These are phyloP conservation scores for Venturia aucupariae DNA, from an alignment of 2,329 filamentous ascomycete species.

Conservation along the genomic window DNA sequence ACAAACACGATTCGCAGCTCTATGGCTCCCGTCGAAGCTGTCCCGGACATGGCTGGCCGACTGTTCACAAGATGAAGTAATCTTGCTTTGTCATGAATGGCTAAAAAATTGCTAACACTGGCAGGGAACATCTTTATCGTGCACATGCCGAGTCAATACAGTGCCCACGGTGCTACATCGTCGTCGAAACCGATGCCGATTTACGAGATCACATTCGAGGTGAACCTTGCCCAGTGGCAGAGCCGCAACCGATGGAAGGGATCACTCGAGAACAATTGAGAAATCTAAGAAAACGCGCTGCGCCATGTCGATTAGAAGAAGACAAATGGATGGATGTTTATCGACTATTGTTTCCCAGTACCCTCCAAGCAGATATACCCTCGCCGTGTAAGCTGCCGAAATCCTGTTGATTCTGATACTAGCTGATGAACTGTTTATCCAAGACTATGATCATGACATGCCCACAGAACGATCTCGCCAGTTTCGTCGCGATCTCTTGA, in stretches of 20 bases:
- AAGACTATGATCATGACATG: conserved; percentile 28
- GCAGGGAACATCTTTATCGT: conserved; percentile 32
- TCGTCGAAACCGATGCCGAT: conserved; percentile 27
- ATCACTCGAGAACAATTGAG: conserved; percentile 30
- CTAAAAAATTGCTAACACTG: not conserved
- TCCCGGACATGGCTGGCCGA: conserved; percentile 31
- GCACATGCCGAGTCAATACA: conserved; percentile 30
- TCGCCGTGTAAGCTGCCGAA: conserved; percentile 26
- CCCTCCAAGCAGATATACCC: conserved; percentile 23
- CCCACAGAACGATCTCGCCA: conserved; percentile 22
- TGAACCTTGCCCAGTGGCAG: not conserved
- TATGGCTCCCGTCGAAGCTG: conserved; percentile 30
- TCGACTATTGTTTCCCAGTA: conserved; percentile 29
- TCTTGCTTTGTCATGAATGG: not conserved
- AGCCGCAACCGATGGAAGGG: conserved; percentile 23
- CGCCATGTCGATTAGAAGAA: conserved; percentile 23
- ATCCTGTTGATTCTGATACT: too few relatives aligned
- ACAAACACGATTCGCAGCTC: conserved; percentile 30
- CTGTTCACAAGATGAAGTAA: conserved; percentile 33
- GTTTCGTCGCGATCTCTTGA: conserved; percentile 28
- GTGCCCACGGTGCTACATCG: conserved; percentile 30
- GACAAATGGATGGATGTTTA: conserved; percentile 34
- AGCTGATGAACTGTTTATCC: not conserved
- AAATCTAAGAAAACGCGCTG: conserved; percentile 28
- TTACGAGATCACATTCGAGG: conserved; percentile 26